Evolutionary conservation across 2,329 filamentous ascomycete species (phyloP), one percentile per base, ranked within the genome.

Genomic region (Alternaria consortialis): DNA sequence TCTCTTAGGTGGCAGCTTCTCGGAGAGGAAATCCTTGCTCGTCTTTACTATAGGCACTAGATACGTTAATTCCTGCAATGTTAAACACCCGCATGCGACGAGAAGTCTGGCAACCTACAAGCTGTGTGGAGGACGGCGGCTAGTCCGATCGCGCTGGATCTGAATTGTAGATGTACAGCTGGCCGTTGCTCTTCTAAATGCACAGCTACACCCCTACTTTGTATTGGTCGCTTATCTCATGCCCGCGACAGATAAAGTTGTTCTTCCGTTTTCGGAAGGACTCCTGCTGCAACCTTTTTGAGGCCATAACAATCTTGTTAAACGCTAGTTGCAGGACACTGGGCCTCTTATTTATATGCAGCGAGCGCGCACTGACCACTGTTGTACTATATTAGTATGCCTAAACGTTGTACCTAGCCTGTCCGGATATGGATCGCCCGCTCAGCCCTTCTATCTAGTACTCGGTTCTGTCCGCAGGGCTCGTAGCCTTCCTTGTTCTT

Each of bases 131-230:
- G 20, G 44, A 58, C 40, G 50, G 66, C 27, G 48, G 66, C 66
- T 34, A 68, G 13, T 65, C 39, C 13, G 27, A 25, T 25, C 12
- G 37, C 44, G 32, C 50, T 58, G 20, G 56, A 55, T 58, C 12
- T 17, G 34, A 69, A 56, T 64, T 67, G 29, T 67, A 69, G 0
- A 69, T 47, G 50, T 63, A 66, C 17, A 56, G 40, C 47, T 67
- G 37, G 17, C 65, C 31, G 43, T 67, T 68, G 15, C 60, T 31
- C n/a, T 62, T 69, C n/a, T 43, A 17, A 48, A 69, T 69, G 37
- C 34, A 69, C 47, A 69, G 43, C 37, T 15, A 69, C 5, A 69
- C 53, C 29, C 25, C 25, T 36, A 64, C 62, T 39, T 66, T 62
- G 15, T 69, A 69, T 5, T 27, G 31, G 15, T 36, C 9, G 43